phyloP scores from a whole-genome alignment of 495 filamentous ascomycete genomes.

The Wilcoxina mikolae region DNA sequence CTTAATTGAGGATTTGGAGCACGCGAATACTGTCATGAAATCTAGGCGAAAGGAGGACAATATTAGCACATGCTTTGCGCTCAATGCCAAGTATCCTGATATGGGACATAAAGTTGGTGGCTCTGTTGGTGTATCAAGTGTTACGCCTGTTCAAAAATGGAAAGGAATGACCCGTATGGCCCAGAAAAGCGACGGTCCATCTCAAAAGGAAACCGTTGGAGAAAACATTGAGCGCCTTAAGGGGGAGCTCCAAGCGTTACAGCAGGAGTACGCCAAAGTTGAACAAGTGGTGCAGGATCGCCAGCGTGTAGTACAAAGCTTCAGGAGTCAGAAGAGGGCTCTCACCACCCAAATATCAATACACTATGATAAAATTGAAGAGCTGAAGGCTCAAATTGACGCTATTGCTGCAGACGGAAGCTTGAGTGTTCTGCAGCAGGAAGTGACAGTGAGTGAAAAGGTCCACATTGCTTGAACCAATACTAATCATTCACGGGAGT shows the following conservation, averaged over 20 bases:
- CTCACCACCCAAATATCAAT: slow-evolving; percentile 43
- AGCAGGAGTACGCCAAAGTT: too few relatives aligned
- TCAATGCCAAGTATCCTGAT: slow-evolving; percentile 42
- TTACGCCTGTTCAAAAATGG: slow-evolving; percentile 36
- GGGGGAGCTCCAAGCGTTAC: background rate
- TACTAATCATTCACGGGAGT: too few relatives aligned
- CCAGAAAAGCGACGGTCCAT: background rate
- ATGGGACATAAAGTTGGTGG: slow-evolving; percentile 40
- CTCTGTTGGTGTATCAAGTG: slow-evolving; percentile 40
- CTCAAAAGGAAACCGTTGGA: background rate
- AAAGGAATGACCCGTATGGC: background rate
- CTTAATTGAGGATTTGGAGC: slow-evolving; percentile 49
- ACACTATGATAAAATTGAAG: slow-evolving; percentile 42
- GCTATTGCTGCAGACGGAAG: slow-evolving; percentile 46
- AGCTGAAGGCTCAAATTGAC: slow-evolving; percentile 46
- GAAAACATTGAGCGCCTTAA: background rate
- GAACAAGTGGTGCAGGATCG: background rate
- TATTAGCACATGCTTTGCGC: slow-evolving; percentile 54
- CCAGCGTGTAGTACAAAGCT: background rate
- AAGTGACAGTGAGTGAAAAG: slow-evolving; percentile 32
- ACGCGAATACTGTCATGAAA: slow-evolving; percentile 58
- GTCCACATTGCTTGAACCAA: too few relatives aligned
- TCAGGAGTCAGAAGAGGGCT: slow-evolving; percentile 35
- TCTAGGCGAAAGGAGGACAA: slow-evolving; percentile 46
- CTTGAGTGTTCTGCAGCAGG: slow-evolving; percentile 43